phyloP scores from a whole-genome alignment of 2,329 filamentous ascomycete genomes.

The Thyridium curvatum region DNA sequence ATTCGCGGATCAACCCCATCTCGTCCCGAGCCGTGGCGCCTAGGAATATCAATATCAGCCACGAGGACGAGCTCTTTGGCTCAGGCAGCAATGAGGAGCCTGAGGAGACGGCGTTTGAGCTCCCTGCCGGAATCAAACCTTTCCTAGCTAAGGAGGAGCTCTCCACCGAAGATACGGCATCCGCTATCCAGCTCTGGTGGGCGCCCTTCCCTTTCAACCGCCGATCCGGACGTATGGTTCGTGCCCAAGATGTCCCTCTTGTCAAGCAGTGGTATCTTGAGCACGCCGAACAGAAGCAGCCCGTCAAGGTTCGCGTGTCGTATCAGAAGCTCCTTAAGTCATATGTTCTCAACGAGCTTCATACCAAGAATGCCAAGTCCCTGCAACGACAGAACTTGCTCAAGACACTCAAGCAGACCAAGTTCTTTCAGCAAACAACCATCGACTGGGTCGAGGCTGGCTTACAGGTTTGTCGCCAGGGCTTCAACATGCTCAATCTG shows the following conservation, averaged over 20 bases:
- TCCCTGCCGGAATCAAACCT: conserved; percentile 74
- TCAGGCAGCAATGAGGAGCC: conserved; percentile 64
- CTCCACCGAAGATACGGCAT: conserved; percentile 81
- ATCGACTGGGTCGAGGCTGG: conserved; percentile 99
- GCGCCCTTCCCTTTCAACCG: conserved; percentile 94
- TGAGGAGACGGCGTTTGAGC: conserved; percentile 77
- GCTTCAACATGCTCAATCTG: conserved; percentile 98
- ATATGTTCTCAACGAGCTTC: conserved; percentile 91
- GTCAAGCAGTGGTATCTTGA: conserved; percentile 99
- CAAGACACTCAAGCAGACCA: conserved; percentile 85
- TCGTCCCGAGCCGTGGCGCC: conserved; percentile 90
- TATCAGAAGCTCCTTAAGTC: conserved; percentile 98
- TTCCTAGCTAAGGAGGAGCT: conserved; percentile 88
- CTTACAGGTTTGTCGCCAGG: conserved; percentile 94
- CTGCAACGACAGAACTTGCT: conserved; percentile 92
- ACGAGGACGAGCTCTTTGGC: conserved; percentile 93
- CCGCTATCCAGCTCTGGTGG: conserved; percentile 96
- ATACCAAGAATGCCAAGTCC: conserved; percentile 92
- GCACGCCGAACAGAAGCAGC: conserved; percentile 80
- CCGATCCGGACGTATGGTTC: conserved; percentile 90
- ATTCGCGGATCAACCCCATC: conserved; percentile 95
- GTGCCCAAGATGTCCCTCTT: conserved; percentile 91
- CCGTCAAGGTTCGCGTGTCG: conserved; percentile 94
- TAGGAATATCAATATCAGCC: conserved; percentile 85
- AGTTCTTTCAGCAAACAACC: conserved; percentile 98